Evolutionary conservation across 78 protist genomes (phyloP).

Genomic region (Dictyostelium capitatum): DNA sequence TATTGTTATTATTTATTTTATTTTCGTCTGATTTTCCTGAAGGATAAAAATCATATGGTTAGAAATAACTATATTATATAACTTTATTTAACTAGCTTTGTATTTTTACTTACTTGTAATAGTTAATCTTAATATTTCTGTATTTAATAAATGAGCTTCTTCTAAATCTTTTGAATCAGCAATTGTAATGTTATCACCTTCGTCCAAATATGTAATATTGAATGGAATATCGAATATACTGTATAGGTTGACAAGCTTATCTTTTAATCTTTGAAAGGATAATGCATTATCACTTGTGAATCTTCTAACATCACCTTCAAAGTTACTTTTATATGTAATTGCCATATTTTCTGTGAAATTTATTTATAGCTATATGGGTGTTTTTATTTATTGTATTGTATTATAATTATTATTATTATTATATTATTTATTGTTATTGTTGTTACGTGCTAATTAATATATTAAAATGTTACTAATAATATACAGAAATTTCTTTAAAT

Average conservation of each 20-base stretch:
- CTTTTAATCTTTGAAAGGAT: not conserved
- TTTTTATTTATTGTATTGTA: not conserved
- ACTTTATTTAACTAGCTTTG: not conserved
- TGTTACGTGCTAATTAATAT: too few species aligned
- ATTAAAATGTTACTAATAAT: too few species aligned
- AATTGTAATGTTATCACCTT: slow-evolving; percentile 63
- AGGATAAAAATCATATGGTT: not conserved
- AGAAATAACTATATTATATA: too few species aligned
- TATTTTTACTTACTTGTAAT: slow-evolving; percentile 3
- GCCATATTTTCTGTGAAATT: not conserved
- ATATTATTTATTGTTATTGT: not conserved
- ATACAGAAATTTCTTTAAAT: too few species aligned
- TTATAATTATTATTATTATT: not conserved
- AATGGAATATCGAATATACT: not conserved
- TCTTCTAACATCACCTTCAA: slow-evolving; percentile 77
- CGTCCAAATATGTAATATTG: slow-evolving; percentile 43
- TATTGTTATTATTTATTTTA: not conserved
- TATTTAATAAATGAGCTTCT: slow-evolving; percentile 47
- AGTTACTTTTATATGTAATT: slow-evolving; percentile 14
- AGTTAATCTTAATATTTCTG: slow-evolving; percentile 33
- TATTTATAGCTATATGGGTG: not conserved
- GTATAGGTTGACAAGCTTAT: slow-evolving; percentile 25
- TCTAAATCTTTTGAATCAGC: slow-evolving; percentile 31
- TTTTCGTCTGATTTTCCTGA: not conserved
- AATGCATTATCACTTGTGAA: slow-evolving; percentile 22